Evolutionary conservation across 495 filamentous ascomycete genomes (phyloP).

Genomic region (Pyrenula aspistea): DNA sequence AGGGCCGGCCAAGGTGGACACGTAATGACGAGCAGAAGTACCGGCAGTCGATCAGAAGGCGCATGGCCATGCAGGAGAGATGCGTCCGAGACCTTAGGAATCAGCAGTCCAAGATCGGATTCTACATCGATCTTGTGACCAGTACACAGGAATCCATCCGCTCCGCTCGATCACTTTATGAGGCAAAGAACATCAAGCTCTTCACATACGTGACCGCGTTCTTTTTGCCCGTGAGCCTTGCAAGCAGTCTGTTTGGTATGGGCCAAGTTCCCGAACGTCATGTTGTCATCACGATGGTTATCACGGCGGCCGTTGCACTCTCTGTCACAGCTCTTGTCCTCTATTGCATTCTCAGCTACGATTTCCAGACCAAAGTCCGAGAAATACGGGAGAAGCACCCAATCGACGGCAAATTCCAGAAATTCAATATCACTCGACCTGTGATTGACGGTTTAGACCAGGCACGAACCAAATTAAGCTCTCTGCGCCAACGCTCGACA

Average conservation of each 20-base stretch:
- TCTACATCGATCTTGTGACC: conserved; percentile 6
- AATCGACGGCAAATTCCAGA: not conserved
- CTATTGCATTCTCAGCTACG: not conserved
- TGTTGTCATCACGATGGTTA: conserved; percentile 1
- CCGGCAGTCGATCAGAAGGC: conserved; percentile 6
- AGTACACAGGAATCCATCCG: conserved; percentile 10
- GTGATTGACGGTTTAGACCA: not conserved
- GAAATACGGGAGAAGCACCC: not conserved
- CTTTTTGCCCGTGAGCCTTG: conserved; percentile 9
- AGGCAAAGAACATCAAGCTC: conserved; percentile 9
- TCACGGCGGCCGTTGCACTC: not conserved
- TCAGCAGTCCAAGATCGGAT: conserved; percentile 6
- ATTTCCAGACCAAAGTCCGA: not conserved
- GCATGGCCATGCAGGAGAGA: conserved; percentile 3
- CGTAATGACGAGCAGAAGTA: conserved; percentile 11
- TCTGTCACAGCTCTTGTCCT: not conserved
- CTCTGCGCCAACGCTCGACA: not conserved
- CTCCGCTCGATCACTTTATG: conserved; percentile 5
- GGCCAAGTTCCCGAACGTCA: conserved; percentile 1
- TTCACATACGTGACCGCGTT: conserved; percentile 12
- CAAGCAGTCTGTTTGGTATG: conserved; percentile 10
- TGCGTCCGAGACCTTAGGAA: conserved; percentile 6
- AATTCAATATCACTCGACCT: not conserved
- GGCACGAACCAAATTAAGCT: not conserved
- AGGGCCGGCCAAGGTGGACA: conserved; percentile 9